These are phyloP conservation scores for Monoraphidium neglectum DNA, from an alignment of 139 green algal genomes.

Conservation along the genomic window DNA sequence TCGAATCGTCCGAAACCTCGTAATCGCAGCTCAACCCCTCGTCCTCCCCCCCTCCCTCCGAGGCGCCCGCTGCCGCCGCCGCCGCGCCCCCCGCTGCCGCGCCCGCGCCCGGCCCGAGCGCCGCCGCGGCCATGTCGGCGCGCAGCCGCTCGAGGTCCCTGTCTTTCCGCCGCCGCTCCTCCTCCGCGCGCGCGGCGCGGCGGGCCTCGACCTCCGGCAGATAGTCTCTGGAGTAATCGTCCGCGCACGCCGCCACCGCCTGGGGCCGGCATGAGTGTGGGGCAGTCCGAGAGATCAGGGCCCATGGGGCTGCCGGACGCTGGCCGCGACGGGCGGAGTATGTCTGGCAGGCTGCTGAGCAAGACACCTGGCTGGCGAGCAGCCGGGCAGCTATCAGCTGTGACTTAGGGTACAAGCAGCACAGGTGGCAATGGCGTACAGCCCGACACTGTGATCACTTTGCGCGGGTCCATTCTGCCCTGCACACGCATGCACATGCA, in stretches of 20 bases:
- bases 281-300: background rate
- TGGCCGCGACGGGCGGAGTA: too few relatives aligned
- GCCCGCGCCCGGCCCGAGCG: background rate
- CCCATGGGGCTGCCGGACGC: too few relatives aligned
- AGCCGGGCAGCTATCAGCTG: too few relatives aligned
- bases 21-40: constrained; percentile 32
- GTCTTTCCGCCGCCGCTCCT: constrained; percentile 50
- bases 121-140: constrained; percentile 44
- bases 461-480: too few relatives aligned
- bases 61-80: background rate
- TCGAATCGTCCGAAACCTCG: constrained; percentile 36
- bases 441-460: too few relatives aligned
- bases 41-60: constrained; percentile 7
- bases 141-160: constrained; percentile 60
- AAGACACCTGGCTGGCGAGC: too few relatives aligned
- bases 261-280: background rate
- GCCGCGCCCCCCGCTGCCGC: background rate
- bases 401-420: too few relatives aligned
- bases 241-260: constrained; percentile 46
- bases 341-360: too few relatives aligned
- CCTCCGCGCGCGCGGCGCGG: constrained; percentile 33
- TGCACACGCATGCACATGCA: too few relatives aligned
- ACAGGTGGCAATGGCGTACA: too few relatives aligned
- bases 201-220: constrained; percentile 59
- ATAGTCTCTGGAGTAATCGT: constrained; percentile 83